These are phyloP conservation scores for Senna siamea DNA, from an alignment of 306 rosid genomes.

Conservation along the genomic window DNA sequence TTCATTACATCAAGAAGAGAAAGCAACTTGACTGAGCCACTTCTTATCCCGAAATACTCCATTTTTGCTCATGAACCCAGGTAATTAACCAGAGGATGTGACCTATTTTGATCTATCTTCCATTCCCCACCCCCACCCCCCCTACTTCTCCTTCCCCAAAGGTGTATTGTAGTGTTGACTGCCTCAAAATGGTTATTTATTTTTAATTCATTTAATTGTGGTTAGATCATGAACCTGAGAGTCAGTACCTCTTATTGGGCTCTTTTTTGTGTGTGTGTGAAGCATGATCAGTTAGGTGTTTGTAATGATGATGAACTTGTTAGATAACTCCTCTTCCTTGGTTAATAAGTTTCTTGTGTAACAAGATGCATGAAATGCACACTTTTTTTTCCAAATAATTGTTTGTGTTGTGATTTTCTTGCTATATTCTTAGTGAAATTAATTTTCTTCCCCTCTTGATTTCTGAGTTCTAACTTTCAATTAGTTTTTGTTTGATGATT, in stretches of 20 bases:
- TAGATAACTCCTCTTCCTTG: slow-evolving; percentile 28
- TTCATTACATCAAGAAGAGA: slow-evolving; percentile 69
- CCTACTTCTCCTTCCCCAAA: neutral
- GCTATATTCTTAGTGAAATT: slow-evolving; percentile 14
- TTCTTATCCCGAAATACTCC: slow-evolving; percentile 77
- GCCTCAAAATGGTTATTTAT: neutral
- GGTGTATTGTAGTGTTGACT: slow-evolving; percentile 7
- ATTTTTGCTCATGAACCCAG: slow-evolving; percentile 71
- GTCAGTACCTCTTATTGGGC: slow-evolving; percentile 6
- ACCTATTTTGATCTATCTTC: slow-evolving; percentile 28
- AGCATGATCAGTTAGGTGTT: slow-evolving; percentile 13
- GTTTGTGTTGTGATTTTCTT: neutral
- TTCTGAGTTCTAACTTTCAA: slow-evolving; percentile 19
- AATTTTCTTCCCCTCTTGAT: slow-evolving; percentile 26
- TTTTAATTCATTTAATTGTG: slow-evolving; percentile 2
- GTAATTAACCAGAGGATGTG: slow-evolving; percentile 49
- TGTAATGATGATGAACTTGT: neutral
- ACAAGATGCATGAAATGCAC: slow-evolving; percentile 14
- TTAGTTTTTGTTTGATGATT: slow-evolving; percentile 20
- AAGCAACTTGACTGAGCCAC: slow-evolving; percentile 70
- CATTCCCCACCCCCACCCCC: neutral
- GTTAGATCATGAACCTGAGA: slow-evolving; percentile 20
- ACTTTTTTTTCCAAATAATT: neutral
- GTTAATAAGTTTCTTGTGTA: slow-evolving; percentile 24
- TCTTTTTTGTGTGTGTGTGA: neutral